Conservation (phyloP, 192 early-diverging fungal species). For the Coemansia sp. region DNA sequence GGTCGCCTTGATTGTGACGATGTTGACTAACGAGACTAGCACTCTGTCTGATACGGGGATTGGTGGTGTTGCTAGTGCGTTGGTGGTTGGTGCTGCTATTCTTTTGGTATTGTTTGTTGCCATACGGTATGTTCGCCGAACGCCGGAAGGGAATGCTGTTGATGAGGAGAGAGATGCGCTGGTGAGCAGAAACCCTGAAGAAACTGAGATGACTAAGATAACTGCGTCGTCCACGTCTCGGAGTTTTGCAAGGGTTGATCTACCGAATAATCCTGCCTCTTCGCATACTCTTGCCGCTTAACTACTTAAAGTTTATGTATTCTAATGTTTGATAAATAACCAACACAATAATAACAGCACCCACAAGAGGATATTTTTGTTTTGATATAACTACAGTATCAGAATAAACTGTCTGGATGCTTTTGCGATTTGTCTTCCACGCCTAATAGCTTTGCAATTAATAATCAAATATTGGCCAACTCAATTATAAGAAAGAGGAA, state of each 20-base stretch:
- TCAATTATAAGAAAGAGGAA: no score
- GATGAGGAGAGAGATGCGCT: constrained; percentile 5
- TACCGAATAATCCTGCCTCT: not conserved
- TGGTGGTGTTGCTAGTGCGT: constrained; percentile 40
- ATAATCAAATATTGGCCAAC: no score
- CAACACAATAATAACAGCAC: no score
- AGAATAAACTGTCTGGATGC: no score
- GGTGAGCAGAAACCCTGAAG: not conserved
- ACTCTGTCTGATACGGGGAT: constrained; percentile 34
- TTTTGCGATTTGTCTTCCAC: no score
- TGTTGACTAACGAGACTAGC: constrained; percentile 58
- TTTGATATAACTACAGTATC: no score
- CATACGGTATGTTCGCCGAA: constrained; percentile 11
- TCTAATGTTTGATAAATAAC: not conserved
- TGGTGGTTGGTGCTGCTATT: constrained; percentile 59
- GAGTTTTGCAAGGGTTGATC: not conserved
- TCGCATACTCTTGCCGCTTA: not conserved
- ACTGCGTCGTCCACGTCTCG: not conserved
- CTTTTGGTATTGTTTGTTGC: constrained; percentile 59
- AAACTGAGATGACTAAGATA: not conserved
- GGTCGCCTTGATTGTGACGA: constrained; percentile 63
- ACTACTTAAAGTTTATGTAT: not conserved
- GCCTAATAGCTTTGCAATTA: no score
- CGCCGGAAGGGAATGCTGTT: not conserved
- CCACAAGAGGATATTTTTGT: no score